Evolutionary conservation across 2,329 filamentous ascomycete species (phyloP), one percentile per base, ranked within the genome.

Genomic region (Domatiomyces globalis): DNA sequence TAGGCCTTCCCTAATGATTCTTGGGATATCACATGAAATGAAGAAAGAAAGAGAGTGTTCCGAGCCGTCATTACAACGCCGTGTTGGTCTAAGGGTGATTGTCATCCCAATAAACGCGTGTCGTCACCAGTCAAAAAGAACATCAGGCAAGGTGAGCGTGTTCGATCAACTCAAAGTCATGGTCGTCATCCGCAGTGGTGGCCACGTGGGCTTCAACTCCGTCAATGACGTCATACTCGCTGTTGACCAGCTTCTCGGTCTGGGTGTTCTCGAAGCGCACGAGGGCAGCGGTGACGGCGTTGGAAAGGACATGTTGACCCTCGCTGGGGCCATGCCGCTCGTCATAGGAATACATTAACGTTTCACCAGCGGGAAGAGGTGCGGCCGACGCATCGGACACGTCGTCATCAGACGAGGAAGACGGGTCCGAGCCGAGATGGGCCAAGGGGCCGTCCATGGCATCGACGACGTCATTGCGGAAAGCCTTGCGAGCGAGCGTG

Each of bases 251-350:
- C 66, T 78, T 78, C 65, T 79, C 75, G 1, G 76, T 80, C 66
- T 78, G 74, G 59, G 73, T 73, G 55, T 73, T 75, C 66, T 81
- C 78, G 61, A 73, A 81, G 56, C 71, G 73, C 67, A 78, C 73
- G 43, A 80, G 73, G 1, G 78, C 78, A 63, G 77, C 73, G 51
- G 69, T 71, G 33, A 81, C 67, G 9, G 78, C 77, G 15, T 69
- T 68, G 53, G 74, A 74, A 47, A 81, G 69, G 61, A 81, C 72
- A 61, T 78, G 75, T 64, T 75, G 75, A 43, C 78, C 78, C 48
- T 73, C 68, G 53, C 65, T 69, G 15, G 76, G 76, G 22, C 72
- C 72, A 18, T 67, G 65, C 3, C 66, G 60, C 10, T 72, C 70
- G 54, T 79, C 76, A 65, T 71, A 80, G 43, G 73, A 76, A 65